Percentiles rank a stretch among this genome's conserved stretches.
Evolutionary conservation across 139 green algal genomes (phyloP).

Genomic region (Asterochloris erici): DNA sequence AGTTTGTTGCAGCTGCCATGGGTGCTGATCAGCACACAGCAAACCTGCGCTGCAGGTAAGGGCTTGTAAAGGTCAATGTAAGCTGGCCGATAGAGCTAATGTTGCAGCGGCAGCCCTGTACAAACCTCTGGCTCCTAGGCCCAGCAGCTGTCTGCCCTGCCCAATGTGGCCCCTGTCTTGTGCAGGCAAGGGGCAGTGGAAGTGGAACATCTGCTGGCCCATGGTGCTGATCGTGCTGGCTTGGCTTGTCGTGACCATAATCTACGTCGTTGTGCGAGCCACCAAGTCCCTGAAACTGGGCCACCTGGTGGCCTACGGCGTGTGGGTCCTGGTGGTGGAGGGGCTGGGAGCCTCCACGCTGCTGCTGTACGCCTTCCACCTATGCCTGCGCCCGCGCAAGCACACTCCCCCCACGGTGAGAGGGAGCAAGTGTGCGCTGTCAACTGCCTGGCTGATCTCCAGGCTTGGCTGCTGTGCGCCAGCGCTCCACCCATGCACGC

Average conservation of each 20-base stretch:
- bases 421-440: too few relatives aligned
- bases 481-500: too few relatives aligned
- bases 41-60: too few relatives aligned
- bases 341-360: constrained; percentile 6
- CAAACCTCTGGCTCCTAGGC: neutral
- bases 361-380: constrained; percentile 6
- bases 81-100: too few relatives aligned
- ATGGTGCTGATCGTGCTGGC: constrained; percentile 1
- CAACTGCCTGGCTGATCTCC: too few relatives aligned
- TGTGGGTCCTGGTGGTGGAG: constrained; percentile 17
- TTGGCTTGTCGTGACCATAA: constrained; percentile 15
- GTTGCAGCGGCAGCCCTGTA: neutral
- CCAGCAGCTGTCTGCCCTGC: neutral
- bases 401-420: neutral
- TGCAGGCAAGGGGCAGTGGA: constrained; percentile 6
- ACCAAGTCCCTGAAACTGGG: constrained; percentile 13
- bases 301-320: constrained; percentile 1
- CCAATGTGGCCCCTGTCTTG: neutral
- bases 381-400: constrained; percentile 8
- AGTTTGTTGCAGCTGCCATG: too few relatives aligned
- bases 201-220: constrained; percentile 10
- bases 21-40: too few relatives aligned
- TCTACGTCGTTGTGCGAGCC: constrained; percentile 16
- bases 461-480: too few relatives aligned
- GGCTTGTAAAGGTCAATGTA: too few relatives aligned